A percentile compares a stretch with the other conserved stretches of the same genome.
Conservation (phyloP, 1,284 basidiomycete species). For the Rhizopogon hawkerae region DNA sequence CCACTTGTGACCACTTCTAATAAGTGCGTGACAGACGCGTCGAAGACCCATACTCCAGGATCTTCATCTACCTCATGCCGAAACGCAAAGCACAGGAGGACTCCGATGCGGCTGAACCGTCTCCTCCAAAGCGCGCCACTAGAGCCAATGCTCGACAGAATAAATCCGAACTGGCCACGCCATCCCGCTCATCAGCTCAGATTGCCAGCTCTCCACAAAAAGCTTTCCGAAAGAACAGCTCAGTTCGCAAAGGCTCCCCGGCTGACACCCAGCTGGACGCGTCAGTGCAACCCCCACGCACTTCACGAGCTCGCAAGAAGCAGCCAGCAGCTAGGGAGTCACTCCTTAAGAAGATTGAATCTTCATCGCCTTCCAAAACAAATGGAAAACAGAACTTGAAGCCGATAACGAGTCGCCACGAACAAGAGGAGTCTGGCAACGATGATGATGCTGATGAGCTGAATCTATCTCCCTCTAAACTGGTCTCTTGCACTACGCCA, state of each 20-base stretch:
- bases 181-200: neutral
- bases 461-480: constrained; percentile 22
- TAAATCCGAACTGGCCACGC: neutral
- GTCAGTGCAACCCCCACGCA: neutral
- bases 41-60: neutral
- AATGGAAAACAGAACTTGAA: neutral
- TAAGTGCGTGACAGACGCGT: constrained; percentile 19
- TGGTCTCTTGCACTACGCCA: constrained; percentile 21
- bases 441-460: constrained; percentile 29
- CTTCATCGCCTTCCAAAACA: constrained; percentile 2
- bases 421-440: constrained; percentile 9
- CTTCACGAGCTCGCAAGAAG: neutral
- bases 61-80: constrained; percentile 17
- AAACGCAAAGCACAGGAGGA: constrained; percentile 40
- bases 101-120: constrained; percentile 2
- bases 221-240: neutral
- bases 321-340: neutral
- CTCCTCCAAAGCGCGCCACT: constrained; percentile 16
- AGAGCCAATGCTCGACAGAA: constrained; percentile 10
- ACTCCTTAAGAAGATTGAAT: constrained; percentile 1
- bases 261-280: neutral
- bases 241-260: neutral
- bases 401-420: neutral
- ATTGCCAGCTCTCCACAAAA: neutral
- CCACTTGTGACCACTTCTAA: neutral